Evolutionary conservation across 1,139 yeast genomes (phyloP).

Genomic region (Magnusiomyces sp.): DNA sequence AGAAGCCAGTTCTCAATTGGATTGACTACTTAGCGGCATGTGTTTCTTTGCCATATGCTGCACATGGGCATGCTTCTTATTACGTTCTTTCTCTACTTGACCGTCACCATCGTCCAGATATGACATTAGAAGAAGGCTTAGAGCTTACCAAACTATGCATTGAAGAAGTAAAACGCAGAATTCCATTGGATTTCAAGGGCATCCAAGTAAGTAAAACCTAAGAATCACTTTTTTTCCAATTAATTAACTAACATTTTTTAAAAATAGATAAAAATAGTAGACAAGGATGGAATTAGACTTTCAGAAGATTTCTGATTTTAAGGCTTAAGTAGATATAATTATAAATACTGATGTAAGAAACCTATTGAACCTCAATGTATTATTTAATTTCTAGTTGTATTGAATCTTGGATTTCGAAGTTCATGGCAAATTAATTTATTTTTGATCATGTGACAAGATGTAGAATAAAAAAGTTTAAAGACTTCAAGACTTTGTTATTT

Average conservation of each 20-base stretch:
- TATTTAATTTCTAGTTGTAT: too few species aligned
- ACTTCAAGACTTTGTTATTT: too few species aligned
- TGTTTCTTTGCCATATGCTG: slow-evolving; percentile 88
- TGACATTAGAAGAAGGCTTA: slow-evolving; percentile 73
- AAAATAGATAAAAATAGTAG: slow-evolving; percentile 56
- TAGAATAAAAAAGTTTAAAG: too few species aligned
- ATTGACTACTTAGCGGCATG: slow-evolving; percentile 92
- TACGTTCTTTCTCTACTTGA: slow-evolving; percentile 86
- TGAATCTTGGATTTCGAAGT: too few species aligned
- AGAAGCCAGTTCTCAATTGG: slow-evolving; percentile 69
- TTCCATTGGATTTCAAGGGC: slow-evolving; percentile 97
- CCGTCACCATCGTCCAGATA: slow-evolving; percentile 75
- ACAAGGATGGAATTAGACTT: slow-evolving; percentile 43
- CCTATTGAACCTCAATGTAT: not conserved
- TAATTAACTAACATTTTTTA: not conserved
- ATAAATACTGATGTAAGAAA: not conserved
- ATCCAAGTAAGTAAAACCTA: slow-evolving; percentile 40
- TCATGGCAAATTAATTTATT: too few species aligned
- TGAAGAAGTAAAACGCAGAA: slow-evolving; percentile 70
- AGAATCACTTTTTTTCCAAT: slow-evolving; percentile 10
- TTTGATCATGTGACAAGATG: too few species aligned
- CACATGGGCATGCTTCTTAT: slow-evolving; percentile 95
- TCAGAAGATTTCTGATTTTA: slow-evolving; percentile 32
- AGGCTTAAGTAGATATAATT: not conserved
- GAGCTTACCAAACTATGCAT: slow-evolving; percentile 64